phyloP scores from a whole-genome alignment of 495 filamentous ascomycete species.

The Penicillium soppii region DNA sequence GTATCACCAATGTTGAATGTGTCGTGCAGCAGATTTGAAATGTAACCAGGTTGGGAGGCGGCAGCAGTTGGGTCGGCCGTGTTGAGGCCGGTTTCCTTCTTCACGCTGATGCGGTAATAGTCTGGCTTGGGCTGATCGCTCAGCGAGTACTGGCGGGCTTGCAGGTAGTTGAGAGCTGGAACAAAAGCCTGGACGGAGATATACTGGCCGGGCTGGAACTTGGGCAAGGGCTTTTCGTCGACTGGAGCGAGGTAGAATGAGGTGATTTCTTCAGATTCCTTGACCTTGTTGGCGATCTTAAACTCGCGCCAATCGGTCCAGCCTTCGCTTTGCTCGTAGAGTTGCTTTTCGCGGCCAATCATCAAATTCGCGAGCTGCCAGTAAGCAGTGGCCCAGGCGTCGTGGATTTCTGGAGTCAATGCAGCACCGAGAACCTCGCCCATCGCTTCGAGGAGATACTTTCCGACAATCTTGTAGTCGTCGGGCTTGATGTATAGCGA shows the following conservation, averaged over 20 bases:
- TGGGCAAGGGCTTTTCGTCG: constrained; percentile 58
- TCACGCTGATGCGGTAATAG: constrained; percentile 70
- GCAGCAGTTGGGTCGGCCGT: constrained; percentile 39
- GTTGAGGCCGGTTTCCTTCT: constrained; percentile 58
- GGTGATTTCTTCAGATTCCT: constrained; percentile 63
- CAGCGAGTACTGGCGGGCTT: constrained; percentile 74
- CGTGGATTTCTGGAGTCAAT: constrained; percentile 62
- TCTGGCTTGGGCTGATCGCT: constrained; percentile 56
- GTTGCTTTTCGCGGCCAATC: constrained; percentile 60
- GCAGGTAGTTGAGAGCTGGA: constrained; percentile 55
- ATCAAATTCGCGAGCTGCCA: constrained; percentile 68
- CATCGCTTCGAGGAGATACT: constrained; percentile 67
- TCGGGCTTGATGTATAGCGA: constrained; percentile 67
- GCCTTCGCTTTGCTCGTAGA: constrained; percentile 54
- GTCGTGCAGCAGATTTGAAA: constrained; percentile 71
- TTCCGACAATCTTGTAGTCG: constrained; percentile 68
- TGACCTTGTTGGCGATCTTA: constrained; percentile 59
- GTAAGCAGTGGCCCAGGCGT: constrained; percentile 72
- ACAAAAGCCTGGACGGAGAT: constrained; percentile 60
- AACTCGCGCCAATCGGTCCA: constrained; percentile 70
- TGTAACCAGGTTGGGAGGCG: constrained; percentile 54
- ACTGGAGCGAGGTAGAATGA: constrained; percentile 70
- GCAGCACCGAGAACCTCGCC: constrained; percentile 64
- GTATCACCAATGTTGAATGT: constrained; percentile 55
- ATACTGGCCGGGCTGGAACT: constrained; percentile 68